Conservation (phyloP, 2,329 filamentous ascomycete species). For the Aspergillus brasiliensis region DNA sequence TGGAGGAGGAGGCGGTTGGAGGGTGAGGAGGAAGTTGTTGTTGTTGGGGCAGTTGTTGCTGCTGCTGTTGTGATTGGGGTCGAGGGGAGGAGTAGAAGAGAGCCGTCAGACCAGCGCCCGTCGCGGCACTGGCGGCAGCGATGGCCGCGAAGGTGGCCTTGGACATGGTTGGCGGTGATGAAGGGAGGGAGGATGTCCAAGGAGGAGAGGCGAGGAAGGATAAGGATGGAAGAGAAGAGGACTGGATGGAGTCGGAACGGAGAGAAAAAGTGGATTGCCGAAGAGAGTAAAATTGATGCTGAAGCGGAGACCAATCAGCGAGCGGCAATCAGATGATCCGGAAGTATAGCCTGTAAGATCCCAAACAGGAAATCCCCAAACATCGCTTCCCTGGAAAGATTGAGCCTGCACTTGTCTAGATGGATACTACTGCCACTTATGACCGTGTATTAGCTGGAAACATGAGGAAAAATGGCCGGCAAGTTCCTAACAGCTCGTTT, state of each 20-base stretch:
- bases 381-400: background rate
- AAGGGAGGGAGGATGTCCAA: background rate
- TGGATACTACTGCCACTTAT: no score
- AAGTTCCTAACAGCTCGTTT: background rate
- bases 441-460: background rate
- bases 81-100: constrained; percentile 64
- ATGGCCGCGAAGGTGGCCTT: constrained; percentile 76
- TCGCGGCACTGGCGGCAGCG: constrained; percentile 73
- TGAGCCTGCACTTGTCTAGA: background rate
- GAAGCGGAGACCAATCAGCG: background rate
- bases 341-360: background rate
- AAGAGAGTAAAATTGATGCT: constrained; percentile 1
- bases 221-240: constrained; percentile 2
- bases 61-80: constrained; percentile 28
- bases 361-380: background rate
- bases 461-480: background rate
- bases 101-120: constrained; percentile 72
- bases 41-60: constrained; percentile 20
- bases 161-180: constrained; percentile 61
- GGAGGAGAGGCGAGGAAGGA: background rate
- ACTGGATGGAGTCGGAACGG: constrained; percentile 40
- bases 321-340: background rate
- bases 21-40: constrained; percentile 28
- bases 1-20: constrained; percentile 28
- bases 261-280: constrained; percentile 22